Evolutionary conservation across 1,284 basidiomycete genomes (phyloP).

Genomic region (Agaricales sp.): DNA sequence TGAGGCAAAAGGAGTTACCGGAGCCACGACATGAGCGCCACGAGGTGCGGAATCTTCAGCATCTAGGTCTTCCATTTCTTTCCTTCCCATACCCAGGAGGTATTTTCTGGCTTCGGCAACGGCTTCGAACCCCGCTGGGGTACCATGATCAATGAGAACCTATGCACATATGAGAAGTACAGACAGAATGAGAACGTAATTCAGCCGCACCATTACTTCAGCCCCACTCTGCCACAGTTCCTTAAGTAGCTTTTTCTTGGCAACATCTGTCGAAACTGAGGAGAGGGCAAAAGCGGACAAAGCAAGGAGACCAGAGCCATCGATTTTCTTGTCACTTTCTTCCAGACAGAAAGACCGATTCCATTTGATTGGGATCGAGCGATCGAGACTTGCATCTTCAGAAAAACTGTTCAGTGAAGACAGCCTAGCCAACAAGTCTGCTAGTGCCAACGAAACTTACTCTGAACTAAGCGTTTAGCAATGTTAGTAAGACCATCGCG

Average conservation of each 20-base stretch:
- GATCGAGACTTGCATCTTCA: slow-evolving; percentile 1
- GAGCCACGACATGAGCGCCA: slow-evolving; percentile 76
- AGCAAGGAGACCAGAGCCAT: slow-evolving; percentile 51
- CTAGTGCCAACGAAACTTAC: slow-evolving; percentile 24
- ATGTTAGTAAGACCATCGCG: slow-evolving; percentile 57
- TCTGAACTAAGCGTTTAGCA: slow-evolving; percentile 48
- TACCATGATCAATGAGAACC: slow-evolving; percentile 84
- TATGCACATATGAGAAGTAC: too few relatives aligned
- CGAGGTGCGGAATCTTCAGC: slow-evolving; percentile 23
- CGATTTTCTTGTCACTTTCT: slow-evolving; percentile 8
- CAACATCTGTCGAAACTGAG: slow-evolving; percentile 50
- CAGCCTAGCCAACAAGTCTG: not conserved
- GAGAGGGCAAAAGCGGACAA: slow-evolving; percentile 83
- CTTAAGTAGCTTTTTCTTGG: slow-evolving; percentile 61
- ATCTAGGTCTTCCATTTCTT: slow-evolving; percentile 40
- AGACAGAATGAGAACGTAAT: too few relatives aligned
- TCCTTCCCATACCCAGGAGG: slow-evolving; percentile 59
- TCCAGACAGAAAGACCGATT: not conserved
- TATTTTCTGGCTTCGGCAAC: slow-evolving; percentile 80
- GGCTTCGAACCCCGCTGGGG: slow-evolving; percentile 66
- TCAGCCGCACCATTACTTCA: slow-evolving; percentile 52
- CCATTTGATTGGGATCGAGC: not conserved
- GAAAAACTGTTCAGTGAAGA: slow-evolving; percentile 2
- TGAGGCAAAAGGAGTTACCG: slow-evolving; percentile 37
- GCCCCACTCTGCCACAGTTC: slow-evolving; percentile 90